phyloP scores from a whole-genome alignment of 23 red algal species.

The Gracilaria caudata region DNA sequence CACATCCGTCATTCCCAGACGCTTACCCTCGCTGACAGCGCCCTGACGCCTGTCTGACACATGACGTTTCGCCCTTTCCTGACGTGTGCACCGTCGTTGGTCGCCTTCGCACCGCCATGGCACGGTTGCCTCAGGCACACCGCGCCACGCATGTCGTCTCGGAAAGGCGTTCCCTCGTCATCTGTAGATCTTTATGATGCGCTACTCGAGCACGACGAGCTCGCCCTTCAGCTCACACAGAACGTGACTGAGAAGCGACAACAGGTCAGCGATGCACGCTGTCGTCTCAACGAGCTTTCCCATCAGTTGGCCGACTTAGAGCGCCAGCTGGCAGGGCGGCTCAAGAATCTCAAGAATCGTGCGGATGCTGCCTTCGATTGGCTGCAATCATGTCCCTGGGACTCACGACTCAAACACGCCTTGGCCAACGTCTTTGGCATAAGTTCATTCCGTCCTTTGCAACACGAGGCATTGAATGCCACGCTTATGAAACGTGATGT shows the following conservation, averaged over 20 bases:
- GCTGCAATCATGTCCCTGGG: constrained; percentile 26
- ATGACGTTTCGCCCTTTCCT: neutral
- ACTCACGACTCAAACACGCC: neutral
- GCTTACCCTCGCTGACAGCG: neutral
- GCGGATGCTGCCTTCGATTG: constrained; percentile 53
- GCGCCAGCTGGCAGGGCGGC: neutral
- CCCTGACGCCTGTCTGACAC: neutral
- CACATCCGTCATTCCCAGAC: constrained; percentile 2
- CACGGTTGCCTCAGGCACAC: too few relatives aligned
- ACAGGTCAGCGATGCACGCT: constrained; percentile 7
- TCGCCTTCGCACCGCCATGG: neutral
- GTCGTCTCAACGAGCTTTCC: neutral
- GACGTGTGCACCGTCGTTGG: neutral
- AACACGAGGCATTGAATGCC: constrained; percentile 85
- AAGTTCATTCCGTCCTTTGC: constrained; percentile 71
- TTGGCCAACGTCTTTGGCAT: constrained; percentile 22
- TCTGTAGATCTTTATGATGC: neutral
- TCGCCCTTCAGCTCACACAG: neutral
- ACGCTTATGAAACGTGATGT: constrained; percentile 77
- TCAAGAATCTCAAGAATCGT: neutral
- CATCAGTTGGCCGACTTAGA: neutral
- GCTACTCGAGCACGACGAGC: constrained; percentile 1
- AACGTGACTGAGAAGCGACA: constrained; percentile 2
- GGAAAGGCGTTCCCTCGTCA: too few relatives aligned
- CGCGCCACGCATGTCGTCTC: too few relatives aligned